These are phyloP conservation scores for Fagopyrum tataricum DNA, from an alignment of 148 eudicot species.

Conservation along the genomic window DNA sequence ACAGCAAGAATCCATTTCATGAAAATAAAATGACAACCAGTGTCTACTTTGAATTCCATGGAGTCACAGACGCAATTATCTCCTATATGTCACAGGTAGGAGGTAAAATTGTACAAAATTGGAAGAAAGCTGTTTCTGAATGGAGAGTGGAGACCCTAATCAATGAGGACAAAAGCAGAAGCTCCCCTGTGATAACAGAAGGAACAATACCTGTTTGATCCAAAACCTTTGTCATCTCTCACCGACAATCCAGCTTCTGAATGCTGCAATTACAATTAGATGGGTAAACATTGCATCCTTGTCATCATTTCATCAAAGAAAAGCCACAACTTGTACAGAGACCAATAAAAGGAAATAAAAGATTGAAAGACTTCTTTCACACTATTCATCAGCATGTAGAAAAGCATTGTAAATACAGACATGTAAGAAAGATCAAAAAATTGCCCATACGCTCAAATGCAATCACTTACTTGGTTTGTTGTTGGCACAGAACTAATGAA, in stretches of 20 bases:
- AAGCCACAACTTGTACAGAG: neutral
- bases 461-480: slow-evolving; percentile 44
- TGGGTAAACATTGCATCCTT: neutral
- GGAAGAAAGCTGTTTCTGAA: neutral
- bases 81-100: neutral
- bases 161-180: neutral
- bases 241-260: slow-evolving; percentile 80
- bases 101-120: neutral
- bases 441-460: neutral
- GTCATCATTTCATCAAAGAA: neutral
- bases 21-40: neutral
- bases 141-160: neutral
- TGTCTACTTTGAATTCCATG: neutral
- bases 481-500: slow-evolving; percentile 82
- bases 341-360: neutral
- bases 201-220: slow-evolving; percentile 55
- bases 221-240: slow-evolving; percentile 60
- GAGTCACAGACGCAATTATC: neutral
- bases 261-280: slow-evolving; percentile 47
- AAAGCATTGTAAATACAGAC: neutral
- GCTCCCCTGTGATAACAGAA: slow-evolving; percentile 1
- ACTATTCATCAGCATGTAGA: neutral
- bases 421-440: neutral
- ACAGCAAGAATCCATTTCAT: neutral
- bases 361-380: neutral